Evolutionary conservation across 495 filamentous ascomycete species (phyloP).

Genomic region (Halenospora varia): DNA sequence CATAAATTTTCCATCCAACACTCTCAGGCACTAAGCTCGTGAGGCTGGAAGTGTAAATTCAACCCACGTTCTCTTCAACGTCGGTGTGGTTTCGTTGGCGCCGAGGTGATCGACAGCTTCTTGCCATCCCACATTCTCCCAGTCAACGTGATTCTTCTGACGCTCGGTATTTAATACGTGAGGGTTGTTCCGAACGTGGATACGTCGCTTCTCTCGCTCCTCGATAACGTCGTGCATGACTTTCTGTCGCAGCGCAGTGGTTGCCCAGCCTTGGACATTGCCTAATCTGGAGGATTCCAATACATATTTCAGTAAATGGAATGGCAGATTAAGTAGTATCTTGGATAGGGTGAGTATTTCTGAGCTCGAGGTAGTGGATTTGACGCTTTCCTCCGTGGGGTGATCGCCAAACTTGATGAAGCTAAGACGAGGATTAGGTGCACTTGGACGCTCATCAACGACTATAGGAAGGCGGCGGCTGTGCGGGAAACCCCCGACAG

Average conservation of each 20-base stretch:
- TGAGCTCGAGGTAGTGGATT: conserved; percentile 23
- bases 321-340: conserved; percentile 61
- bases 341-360: conserved; percentile 49
- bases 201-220: conserved; percentile 49
- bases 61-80: conserved; percentile 18
- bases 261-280: conserved; percentile 39
- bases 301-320: conserved; percentile 50
- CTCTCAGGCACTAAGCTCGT: neutral
- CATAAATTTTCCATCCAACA: conserved; percentile 1
- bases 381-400: conserved; percentile 23
- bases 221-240: conserved; percentile 50
- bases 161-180: conserved; percentile 18
- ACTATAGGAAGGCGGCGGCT: conserved; percentile 35
- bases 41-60: conserved; percentile 6
- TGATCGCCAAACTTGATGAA: conserved; percentile 65
- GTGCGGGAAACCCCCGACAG: conserved; percentile 30
- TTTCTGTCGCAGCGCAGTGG: conserved; percentile 34
- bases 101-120: conserved; percentile 27
- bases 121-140: conserved; percentile 33
- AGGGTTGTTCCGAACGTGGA: conserved; percentile 22
- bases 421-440: conserved; percentile 48
- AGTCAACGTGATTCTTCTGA: conserved; percentile 16
- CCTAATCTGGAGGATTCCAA: conserved; percentile 47
- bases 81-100: conserved; percentile 13
- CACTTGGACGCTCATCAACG: conserved; percentile 26